Base-by-base conservation (phyloP, 2,329 filamentous ascomycete species). In the Fusarium torreyae region DNA sequence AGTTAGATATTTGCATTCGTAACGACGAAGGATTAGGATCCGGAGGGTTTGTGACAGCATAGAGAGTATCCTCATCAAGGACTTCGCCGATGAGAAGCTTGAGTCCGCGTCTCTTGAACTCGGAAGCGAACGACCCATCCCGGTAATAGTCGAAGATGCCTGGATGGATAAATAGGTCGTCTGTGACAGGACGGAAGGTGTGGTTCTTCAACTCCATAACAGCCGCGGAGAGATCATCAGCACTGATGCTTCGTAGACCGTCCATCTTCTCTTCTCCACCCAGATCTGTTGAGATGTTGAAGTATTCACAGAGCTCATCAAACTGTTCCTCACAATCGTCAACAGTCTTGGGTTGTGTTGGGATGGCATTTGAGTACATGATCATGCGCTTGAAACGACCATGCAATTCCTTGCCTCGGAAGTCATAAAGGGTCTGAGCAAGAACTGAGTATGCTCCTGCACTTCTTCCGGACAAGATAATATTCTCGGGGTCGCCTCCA, bases 351-450 rank as follows among this genome's bases (percentile, higher is more conserved):
- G 59, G 59, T 0, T 63, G 59, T 2, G 59, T 63, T 2, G 59
- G 46, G 1, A 63, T 63, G 4, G 57, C 59, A 46, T 63, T 63
- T 1, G 59, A 63, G 46, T 63, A 63, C 57, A 63, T 63, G 11
- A 63, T 62, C 40, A 62, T 62, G 9, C 48, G 43, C 7, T 22
- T 42, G 6, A 63, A 63, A 1, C 1, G 34, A 4, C 46, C 6
- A 1, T 26, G 14, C 0, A 40, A 62, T 3, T 36, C 46, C 8
- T 24, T 46, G 0, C 59, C 57, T 5, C 59, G 34, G 2, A 63
- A 63, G 5, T 62, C 57, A 10, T 63, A 46, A 1, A 63, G 46
- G 0, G 59, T 26, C 9, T 55, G 59, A 0, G 40, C 28, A 9
- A 63, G 59, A 1, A 62, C 57, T 0, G 59, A 63, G 3, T 63